Conservation (phyloP, 1,284 basidiomycete species). For the Ceratobasidium sp. region DNA sequence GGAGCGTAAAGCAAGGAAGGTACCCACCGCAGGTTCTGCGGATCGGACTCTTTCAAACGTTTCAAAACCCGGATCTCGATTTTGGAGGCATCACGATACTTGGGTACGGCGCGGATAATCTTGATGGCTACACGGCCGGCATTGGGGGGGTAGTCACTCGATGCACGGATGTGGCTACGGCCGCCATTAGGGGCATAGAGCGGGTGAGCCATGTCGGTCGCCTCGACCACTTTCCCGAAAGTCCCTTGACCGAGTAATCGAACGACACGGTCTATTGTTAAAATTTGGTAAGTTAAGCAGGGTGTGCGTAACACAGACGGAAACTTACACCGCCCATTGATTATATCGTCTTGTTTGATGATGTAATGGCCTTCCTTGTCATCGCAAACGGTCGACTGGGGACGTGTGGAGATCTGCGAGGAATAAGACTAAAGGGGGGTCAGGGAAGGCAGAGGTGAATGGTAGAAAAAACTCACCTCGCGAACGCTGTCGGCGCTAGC, state of each 20-base stretch:
- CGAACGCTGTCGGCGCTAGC: slow-evolving; percentile 30
- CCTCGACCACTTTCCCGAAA: slow-evolving; percentile 99
- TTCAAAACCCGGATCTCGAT: slow-evolving; percentile 97
- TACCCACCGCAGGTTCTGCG: slow-evolving; percentile 86
- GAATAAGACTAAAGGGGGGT: slow-evolving; percentile 12
- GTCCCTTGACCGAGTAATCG: slow-evolving; percentile 95
- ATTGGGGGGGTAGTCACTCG: slow-evolving; percentile 42
- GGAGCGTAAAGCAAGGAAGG: slow-evolving; percentile 43
- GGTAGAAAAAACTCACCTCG: slow-evolving; percentile 35
- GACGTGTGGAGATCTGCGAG: slow-evolving; percentile 53
- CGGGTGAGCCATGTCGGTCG: slow-evolving; percentile 77
- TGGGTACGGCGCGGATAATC: slow-evolving; percentile 96
- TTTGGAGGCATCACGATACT: slow-evolving; percentile 98
- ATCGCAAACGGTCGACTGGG: slow-evolving; percentile 67
- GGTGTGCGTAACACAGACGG: slow-evolving; percentile 24
- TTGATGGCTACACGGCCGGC: slow-evolving; percentile 91
- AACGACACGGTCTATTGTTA: slow-evolving; percentile 83
- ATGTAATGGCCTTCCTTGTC: slow-evolving; percentile 97
- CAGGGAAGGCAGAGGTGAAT: not conserved
- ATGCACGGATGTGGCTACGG: slow-evolving; percentile 31
- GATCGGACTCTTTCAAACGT: slow-evolving; percentile 91
- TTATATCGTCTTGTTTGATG: slow-evolving; percentile 88
- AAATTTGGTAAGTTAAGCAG: not conserved
- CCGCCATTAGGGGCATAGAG: slow-evolving; percentile 46
- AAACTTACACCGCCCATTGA: slow-evolving; percentile 80